Evolutionary conservation across 305 asterid genomes (phyloP).

Genomic region (Fraxinus platypoda): DNA sequence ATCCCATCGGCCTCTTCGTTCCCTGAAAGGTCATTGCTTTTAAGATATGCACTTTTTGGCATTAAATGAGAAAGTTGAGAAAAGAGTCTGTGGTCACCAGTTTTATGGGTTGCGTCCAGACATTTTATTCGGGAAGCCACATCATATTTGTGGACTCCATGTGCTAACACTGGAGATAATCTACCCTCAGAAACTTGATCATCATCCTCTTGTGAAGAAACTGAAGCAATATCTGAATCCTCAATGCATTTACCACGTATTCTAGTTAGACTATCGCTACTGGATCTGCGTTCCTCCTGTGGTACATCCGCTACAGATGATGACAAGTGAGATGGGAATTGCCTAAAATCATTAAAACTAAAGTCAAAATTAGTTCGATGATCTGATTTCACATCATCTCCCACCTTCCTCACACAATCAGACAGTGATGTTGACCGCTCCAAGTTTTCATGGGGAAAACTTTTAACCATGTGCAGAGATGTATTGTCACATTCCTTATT

Average conservation of each 20-base stretch:
- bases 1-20: conserved; percentile 56
- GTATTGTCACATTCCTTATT: conserved; percentile 15
- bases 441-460: conserved; percentile 18
- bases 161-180: conserved; percentile 36
- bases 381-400: conserved; percentile 31
- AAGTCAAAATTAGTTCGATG: conserved; percentile 22
- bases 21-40: conserved; percentile 40
- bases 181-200: conserved; percentile 35
- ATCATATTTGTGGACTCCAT: conserved; percentile 37
- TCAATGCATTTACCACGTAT: conserved; percentile 31
- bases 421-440: conserved; percentile 23
- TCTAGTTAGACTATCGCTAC: conserved; percentile 28
- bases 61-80: conserved; percentile 33
- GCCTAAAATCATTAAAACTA: conserved; percentile 18
- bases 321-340: conserved; percentile 21
- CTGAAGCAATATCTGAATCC: conserved; percentile 37
- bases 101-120: conserved; percentile 28
- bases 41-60: conserved; percentile 41
- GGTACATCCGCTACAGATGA: conserved; percentile 19
- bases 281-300: conserved; percentile 28
- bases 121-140: conserved; percentile 35
- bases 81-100: conserved; percentile 34
- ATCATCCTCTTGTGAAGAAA: conserved; percentile 50
- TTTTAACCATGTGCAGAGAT: conserved; percentile 3
- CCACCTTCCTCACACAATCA: conserved; percentile 24